Evolutionary conservation across 768 basidiomycete species (phyloP).

Genomic region (Lactarius pseudohatsudake): DNA sequence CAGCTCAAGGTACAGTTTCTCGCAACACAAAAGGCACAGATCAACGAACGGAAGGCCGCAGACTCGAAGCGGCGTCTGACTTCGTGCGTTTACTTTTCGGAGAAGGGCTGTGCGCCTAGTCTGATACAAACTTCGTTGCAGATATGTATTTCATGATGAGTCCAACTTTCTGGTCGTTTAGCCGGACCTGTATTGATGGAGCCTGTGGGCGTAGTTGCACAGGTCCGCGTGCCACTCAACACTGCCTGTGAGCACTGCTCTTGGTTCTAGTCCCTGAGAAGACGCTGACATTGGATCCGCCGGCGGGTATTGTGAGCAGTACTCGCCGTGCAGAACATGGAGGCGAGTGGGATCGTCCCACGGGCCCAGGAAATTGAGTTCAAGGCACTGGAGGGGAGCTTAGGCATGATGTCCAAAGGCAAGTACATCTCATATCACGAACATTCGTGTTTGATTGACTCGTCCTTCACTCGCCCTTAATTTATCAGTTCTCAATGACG

Average conservation of each 20-base stretch:
- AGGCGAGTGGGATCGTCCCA: slow-evolving; percentile 69
- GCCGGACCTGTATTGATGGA: slow-evolving; percentile 35
- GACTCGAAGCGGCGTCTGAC: slow-evolving; percentile 83
- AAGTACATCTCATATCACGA: slow-evolving; percentile 24
- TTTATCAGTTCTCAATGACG: slow-evolving; percentile 66
- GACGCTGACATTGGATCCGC: background rate
- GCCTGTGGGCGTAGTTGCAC: slow-evolving; percentile 36
- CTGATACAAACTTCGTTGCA: slow-evolving; percentile 31
- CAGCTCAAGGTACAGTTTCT: slow-evolving; percentile 55
- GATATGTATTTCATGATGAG: slow-evolving; percentile 80
- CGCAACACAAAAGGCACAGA: slow-evolving; percentile 60
- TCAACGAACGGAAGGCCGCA: slow-evolving; percentile 63
- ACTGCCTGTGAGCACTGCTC: slow-evolving; percentile 52
- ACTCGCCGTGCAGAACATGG: slow-evolving; percentile 90
- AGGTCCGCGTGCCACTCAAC: slow-evolving; percentile 81
- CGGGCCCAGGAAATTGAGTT: slow-evolving; percentile 86
- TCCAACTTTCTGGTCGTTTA: slow-evolving; percentile 35
- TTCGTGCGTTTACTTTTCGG: slow-evolving; percentile 53
- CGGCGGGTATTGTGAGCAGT: slow-evolving; percentile 36
- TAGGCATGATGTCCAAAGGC: slow-evolving; percentile 90
- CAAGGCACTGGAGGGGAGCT: slow-evolving; percentile 74
- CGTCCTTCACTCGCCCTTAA: slow-evolving; percentile 16
- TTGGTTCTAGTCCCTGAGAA: slow-evolving; percentile 4
- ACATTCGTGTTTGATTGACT: slow-evolving; percentile 14
- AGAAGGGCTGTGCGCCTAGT: background rate